Evolutionary conservation across 148 eudicot genomes (phyloP).

Genomic region (Nepenthes mirabilis): DNA sequence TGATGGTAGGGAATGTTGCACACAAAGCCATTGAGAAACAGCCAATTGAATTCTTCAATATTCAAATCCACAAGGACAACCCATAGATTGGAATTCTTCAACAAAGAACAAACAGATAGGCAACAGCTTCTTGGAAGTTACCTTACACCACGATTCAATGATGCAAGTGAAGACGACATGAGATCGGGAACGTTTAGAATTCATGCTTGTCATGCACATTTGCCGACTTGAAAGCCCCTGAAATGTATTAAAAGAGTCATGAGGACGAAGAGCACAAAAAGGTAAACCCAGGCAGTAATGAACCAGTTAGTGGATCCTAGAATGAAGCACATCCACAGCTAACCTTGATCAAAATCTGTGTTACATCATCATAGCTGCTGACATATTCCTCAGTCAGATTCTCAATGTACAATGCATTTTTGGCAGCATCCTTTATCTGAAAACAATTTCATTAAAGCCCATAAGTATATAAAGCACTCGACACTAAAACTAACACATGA

Average conservation of each 20-base stretch:
- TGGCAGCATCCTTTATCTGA: slow-evolving; percentile 82
- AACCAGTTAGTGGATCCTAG: background rate
- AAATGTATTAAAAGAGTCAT: slow-evolving; percentile 3
- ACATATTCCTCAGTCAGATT: slow-evolving; percentile 94
- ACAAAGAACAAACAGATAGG: too few species aligned
- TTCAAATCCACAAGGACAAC: too few species aligned
- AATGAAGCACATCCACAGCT: background rate
- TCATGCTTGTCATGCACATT: slow-evolving; percentile 67
- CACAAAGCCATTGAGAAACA: too few species aligned
- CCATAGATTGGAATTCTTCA: too few species aligned
- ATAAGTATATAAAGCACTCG: slow-evolving; percentile 1
- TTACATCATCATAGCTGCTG: slow-evolving; percentile 66
- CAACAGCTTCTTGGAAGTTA: slow-evolving; percentile 9
- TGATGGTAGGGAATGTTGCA: too few species aligned
- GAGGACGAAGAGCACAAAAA: background rate
- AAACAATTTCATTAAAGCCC: slow-evolving; percentile 4
- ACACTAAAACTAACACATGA: background rate
- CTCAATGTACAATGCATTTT: slow-evolving; percentile 73
- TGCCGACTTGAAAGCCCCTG: slow-evolving; percentile 94
- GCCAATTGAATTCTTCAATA: too few species aligned
- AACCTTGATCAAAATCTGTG: slow-evolving; percentile 83
- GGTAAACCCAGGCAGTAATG: too few species aligned
- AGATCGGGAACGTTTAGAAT: slow-evolving; percentile 84
- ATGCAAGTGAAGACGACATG: slow-evolving; percentile 80
- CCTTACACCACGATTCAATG: slow-evolving; percentile 98